phyloP scores from a whole-genome alignment of 257 asterid genomes.

The Anisodus tanguticus region DNA sequence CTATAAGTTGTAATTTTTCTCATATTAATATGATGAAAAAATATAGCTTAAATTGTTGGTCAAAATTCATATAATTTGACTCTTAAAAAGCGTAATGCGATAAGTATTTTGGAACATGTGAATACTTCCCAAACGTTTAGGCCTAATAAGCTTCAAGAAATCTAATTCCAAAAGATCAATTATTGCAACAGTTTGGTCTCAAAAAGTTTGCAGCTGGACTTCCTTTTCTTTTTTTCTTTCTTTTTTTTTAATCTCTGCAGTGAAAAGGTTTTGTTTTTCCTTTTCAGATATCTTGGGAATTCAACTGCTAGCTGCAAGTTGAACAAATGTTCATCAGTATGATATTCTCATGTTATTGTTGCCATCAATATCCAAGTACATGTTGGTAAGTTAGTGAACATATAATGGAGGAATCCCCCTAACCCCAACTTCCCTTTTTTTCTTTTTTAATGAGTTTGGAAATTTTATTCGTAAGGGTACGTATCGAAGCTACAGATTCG shows the following conservation, averaged over 20 bases:
- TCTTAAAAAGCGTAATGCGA: no score
- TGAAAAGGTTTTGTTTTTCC: not conserved
- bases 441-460: not conserved
- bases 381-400: not conserved
- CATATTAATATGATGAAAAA: no score
- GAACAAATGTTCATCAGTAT: not conserved
- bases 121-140: not conserved
- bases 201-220: not conserved
- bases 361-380: constrained; percentile 10
- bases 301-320: not conserved
- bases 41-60: no score
- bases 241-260: not conserved
- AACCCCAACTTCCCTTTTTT: not conserved
- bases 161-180: not conserved
- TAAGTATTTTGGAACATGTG: no score
- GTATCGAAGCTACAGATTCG: not conserved
- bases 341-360: constrained; percentile 14
- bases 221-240: no score
- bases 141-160: not conserved
- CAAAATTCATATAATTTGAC: no score
- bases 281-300: constrained; percentile 22
- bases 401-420: not conserved
- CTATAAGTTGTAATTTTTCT: no score
- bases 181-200: not conserved
- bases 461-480: not conserved